Conservation (phyloP, 345 rosid genomes). For the Eucalyptus grandis region DNA sequence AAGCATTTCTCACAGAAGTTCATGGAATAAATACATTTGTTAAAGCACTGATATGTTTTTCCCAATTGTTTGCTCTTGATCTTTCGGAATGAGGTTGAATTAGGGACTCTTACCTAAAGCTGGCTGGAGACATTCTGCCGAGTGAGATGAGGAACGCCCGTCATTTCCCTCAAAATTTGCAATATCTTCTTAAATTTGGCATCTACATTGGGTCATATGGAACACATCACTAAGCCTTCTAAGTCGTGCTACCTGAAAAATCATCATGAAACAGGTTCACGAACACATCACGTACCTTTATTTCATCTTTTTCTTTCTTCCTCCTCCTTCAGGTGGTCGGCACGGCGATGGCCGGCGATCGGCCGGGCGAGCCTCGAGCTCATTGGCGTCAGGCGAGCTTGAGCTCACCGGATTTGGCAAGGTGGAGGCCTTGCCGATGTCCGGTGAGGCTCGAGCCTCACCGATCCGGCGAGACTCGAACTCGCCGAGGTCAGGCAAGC, state of each 20-base stretch:
- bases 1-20: neutral
- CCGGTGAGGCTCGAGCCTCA: accelerated
- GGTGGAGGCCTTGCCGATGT: accelerated
- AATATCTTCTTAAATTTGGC: neutral
- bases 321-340: accelerated
- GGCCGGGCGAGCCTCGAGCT: accelerated
- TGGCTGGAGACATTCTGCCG: neutral
- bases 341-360: accelerated
- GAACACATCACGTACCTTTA: no score
- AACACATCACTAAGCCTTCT: no score
- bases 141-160: neutral
- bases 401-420: accelerated
- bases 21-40: neutral
- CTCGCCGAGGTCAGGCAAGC: accelerated
- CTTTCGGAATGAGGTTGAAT: neutral
- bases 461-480: accelerated
- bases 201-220: neutral
- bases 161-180: neutral
- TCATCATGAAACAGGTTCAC: no score
- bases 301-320: no score
- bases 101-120: neutral
- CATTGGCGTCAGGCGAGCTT: accelerated
- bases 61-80: neutral
- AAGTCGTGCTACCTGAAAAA: no score
- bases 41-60: neutral